Evolutionary conservation across 169 alveolate genomes (phyloP).

Genomic region (Cryptosporidium parvum): DNA sequence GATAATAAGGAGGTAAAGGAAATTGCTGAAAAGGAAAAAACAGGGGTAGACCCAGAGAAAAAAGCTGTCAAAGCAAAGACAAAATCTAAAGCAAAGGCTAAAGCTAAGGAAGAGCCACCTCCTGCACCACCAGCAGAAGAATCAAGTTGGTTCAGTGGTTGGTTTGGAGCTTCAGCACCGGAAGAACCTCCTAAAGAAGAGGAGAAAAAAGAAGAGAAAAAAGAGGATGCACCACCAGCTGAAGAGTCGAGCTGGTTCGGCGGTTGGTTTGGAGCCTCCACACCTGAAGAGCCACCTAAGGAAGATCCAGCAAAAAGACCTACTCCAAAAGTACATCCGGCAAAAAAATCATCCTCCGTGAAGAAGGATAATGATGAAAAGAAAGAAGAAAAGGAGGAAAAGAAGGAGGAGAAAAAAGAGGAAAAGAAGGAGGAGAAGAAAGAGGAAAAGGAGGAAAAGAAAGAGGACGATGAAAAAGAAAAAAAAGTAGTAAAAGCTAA

Average conservation of each 20-base stretch:
- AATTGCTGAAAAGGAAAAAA: neutral
- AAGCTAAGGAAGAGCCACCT: constrained; percentile 1
- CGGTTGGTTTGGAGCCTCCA: constrained; percentile 2
- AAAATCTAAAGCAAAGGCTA: constrained; percentile 10
- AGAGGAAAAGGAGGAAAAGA: neutral
- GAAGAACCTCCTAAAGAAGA: neutral
- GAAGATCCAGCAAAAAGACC: constrained; percentile 70
- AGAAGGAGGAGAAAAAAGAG: neutral
- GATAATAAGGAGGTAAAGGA: neutral
- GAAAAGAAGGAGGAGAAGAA: neutral
- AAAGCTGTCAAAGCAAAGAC: neutral
- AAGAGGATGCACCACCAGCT: neutral
- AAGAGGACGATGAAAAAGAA: neutral
- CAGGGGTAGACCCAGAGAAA: neutral
- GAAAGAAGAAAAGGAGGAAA: neutral
- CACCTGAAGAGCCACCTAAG: constrained; percentile 4
- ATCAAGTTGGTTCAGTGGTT: constrained; percentile 49
- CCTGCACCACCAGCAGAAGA: neutral
- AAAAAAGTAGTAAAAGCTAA: neutral
- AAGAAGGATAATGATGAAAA: neutral
- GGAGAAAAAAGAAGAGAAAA: constrained; percentile 1
- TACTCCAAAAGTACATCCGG: neutral
- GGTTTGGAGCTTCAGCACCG: constrained; percentile 15
- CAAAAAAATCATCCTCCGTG: neutral
- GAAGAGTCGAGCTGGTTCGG: constrained; percentile 60